Conservation (phyloP, 495 filamentous ascomycete species). For the Usnea hakonensis region DNA sequence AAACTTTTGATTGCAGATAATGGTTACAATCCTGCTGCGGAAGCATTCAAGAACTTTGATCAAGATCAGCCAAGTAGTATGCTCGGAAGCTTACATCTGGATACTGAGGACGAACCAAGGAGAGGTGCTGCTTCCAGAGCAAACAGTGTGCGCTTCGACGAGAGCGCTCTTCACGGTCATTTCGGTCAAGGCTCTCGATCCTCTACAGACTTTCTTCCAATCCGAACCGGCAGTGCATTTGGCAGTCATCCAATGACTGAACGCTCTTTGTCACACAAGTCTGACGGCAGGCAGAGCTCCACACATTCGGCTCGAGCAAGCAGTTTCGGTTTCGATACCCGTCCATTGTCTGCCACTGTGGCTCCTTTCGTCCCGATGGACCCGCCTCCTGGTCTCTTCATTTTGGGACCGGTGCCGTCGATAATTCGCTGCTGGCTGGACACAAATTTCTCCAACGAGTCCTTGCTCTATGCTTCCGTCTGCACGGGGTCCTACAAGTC, state of each 20-base stretch:
- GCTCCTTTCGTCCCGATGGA: constrained; percentile 58
- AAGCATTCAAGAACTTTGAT: constrained; percentile 79
- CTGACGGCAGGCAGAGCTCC: constrained; percentile 91
- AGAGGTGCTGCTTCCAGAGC: constrained; percentile 78
- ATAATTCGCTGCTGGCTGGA: constrained; percentile 96
- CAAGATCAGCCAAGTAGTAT: constrained; percentile 65
- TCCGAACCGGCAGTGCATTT: constrained; percentile 71
- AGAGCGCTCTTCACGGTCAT: constrained; percentile 85
- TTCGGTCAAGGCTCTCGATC: constrained; percentile 76
- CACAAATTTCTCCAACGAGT: constrained; percentile 73
- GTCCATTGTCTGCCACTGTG: constrained; percentile 55
- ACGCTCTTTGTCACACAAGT: constrained; percentile 86
- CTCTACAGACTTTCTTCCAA: constrained; percentile 69
- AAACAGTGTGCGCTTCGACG: constrained; percentile 98
- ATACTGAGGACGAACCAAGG: constrained; percentile 84
- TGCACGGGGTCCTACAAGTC: constrained; percentile 90
- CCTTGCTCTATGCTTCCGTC: constrained; percentile 81
- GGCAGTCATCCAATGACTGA: constrained; percentile 80
- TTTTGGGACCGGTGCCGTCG: constrained; percentile 78
- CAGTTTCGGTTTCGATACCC: constrained; percentile 72
- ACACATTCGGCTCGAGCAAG: constrained; percentile 70
- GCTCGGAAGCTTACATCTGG: constrained; percentile 67
- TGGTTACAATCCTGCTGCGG: constrained; percentile 61
- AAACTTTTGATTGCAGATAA: constrained; percentile 47
- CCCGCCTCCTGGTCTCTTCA: constrained; percentile 74